Evolutionary conservation across 148 eudicot species (phyloP).

Genomic region (Arbutus unedo): DNA sequence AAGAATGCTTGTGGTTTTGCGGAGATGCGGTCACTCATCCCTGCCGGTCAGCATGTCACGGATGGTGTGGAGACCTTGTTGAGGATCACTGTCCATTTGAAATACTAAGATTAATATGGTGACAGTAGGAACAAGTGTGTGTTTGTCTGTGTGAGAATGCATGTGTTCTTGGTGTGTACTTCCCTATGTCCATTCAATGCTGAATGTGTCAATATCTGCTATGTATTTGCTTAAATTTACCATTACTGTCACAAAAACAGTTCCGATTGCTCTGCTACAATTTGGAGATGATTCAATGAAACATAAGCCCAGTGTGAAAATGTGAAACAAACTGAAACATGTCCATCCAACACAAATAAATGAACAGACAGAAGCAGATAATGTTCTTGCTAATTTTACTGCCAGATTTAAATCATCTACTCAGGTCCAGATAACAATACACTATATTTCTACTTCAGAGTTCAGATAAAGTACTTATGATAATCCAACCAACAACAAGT

Average conservation of each 20-base stretch:
- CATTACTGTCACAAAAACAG: background rate
- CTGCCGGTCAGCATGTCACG: constrained; percentile 61
- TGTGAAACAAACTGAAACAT: background rate
- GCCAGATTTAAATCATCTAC: background rate
- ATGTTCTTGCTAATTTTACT: background rate
- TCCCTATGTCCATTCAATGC: constrained; percentile 15
- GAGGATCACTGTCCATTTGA: constrained; percentile 72
- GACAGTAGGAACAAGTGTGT: constrained; percentile 1
- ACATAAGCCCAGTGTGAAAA: background rate
- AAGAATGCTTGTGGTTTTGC: constrained; percentile 88
- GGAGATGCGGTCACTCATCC: constrained; percentile 77
- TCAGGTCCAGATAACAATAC: background rate
- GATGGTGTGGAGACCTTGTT: constrained; percentile 84
- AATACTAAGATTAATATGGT: constrained; percentile 37
- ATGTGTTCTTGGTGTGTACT: constrained; percentile 21
- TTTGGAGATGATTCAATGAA: constrained; percentile 11
- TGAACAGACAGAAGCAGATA: background rate
- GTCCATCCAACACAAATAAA: background rate
- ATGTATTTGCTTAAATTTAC: constrained; percentile 4
- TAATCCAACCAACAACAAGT: background rate
- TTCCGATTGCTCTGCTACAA: background rate
- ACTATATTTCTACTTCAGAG: too few species aligned
- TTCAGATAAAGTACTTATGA: background rate
- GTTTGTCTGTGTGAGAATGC: constrained; percentile 23
- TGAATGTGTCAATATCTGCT: constrained; percentile 10